Base-by-base conservation (phyloP, 805 yeast species). In the Scheffersomyces lignosus region DNA sequence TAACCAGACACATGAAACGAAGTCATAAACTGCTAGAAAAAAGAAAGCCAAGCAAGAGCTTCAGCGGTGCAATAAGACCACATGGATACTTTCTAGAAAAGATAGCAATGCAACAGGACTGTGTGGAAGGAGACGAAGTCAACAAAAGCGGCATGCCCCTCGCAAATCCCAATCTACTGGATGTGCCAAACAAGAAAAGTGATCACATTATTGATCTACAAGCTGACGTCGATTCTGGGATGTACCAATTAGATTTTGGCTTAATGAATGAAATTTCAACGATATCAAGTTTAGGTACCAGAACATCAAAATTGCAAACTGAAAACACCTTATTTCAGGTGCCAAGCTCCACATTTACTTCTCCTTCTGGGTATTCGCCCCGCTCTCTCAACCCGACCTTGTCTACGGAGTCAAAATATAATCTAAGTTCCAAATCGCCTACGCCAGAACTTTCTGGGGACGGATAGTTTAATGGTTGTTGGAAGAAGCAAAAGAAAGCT, bases 71-170 rank as follows among this genome's bases (percentile, higher is more conserved):
- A 7, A 10, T 20, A 20, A 7, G 24, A 20, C 24, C 24, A 7
- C 24, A 20, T 20, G 24, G 24, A 7, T 46, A 45, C 35, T 45
- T 56, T 28, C 40, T 64, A 16, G 52, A 56, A 18, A 45, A 61
- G 25, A 65, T 65, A 28, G 70, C 70, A 18, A 52, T 65, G 59
- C 71, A 65, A 46, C 64, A 64, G 49, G 68, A 65, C 37, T 55
- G 59, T 37, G 67, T 62, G 17, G 60, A 56, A 18, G 55, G 30
- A 2, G 50, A 43, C 4, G 43, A 40, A 4, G 30, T n/a, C n/a
- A n/a, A n/a, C n/a, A n/a, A n/a, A n/a, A n/a, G n/a, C n/a, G n/a
- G n/a, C n/a, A 8, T 15, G 10, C 5, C 12, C 12, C 13, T n/a
- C 17, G 17, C 32, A 31, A 17, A 20, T 30, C 9, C n/a, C n/a